Evolutionary conservation across 768 basidiomycete species (phyloP).

Genomic region (Suillus sp.): DNA sequence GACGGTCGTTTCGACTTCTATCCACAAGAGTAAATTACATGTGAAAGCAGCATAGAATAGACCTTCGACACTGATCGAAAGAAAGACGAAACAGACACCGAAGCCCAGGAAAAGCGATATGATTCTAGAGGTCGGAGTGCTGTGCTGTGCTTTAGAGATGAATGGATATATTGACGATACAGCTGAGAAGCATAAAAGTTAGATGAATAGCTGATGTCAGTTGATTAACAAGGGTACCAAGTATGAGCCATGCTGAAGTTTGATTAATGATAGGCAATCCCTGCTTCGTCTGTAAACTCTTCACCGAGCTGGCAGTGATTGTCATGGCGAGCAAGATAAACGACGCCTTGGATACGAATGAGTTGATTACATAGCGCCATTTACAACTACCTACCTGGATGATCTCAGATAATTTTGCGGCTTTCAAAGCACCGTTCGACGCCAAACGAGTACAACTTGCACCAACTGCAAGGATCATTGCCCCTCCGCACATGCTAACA

Average conservation of each 20-base stretch:
- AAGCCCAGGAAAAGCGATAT: slow-evolving; percentile 71
- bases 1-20: slow-evolving; percentile 54
- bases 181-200: slow-evolving; percentile 35
- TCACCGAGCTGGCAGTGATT: slow-evolving; percentile 60
- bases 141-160: slow-evolving; percentile 36
- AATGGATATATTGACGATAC: slow-evolving; percentile 56
- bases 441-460: slow-evolving; percentile 19
- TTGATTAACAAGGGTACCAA: slow-evolving; percentile 46
- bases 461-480: slow-evolving; percentile 43
- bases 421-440: slow-evolving; percentile 1
- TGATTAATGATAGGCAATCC: slow-evolving; percentile 69
- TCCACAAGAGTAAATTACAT: slow-evolving; percentile 64
- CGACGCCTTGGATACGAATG: slow-evolving; percentile 35
- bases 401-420: slow-evolving; percentile 10
- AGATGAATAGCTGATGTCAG: not conserved
- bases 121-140: slow-evolving; percentile 50
- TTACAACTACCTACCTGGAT: slow-evolving; percentile 27
- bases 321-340: slow-evolving; percentile 50
- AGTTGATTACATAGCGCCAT: not conserved
- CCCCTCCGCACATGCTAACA: slow-evolving; percentile 50
- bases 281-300: slow-evolving; percentile 60
- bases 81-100: slow-evolving; percentile 71
- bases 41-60: slow-evolving; percentile 78
- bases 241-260: slow-evolving; percentile 60
- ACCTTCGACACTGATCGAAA: slow-evolving; percentile 82